phyloP scores from a whole-genome alignment of 139 green algal species.

The Nannochloris sp. region DNA sequence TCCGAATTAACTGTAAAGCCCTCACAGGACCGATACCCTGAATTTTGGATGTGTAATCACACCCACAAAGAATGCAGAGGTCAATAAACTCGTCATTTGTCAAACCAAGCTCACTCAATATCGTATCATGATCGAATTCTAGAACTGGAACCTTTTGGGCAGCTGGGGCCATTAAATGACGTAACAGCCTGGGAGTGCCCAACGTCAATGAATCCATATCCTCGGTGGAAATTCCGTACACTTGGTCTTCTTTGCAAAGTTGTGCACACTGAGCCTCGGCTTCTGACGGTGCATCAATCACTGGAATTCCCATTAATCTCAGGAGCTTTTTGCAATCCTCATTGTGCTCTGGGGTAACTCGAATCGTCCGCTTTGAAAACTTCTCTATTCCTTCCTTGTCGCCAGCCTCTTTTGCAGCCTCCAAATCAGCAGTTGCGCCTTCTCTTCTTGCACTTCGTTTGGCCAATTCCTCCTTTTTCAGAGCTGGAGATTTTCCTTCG shows the following conservation, averaged over 20 bases:
- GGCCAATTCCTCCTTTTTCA: slow-evolving; percentile 85
- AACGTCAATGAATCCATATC: slow-evolving; percentile 99
- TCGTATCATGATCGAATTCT: slow-evolving; percentile 75
- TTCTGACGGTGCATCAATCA: slow-evolving; percentile 79
- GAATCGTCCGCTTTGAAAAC: slow-evolving; percentile 86
- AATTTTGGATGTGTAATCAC: slow-evolving; percentile 90
- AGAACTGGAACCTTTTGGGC: slow-evolving; percentile 57
- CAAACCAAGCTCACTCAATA: slow-evolving; percentile 56
- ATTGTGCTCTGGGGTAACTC: slow-evolving; percentile 81
- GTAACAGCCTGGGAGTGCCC: slow-evolving; percentile 67
- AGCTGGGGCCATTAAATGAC: slow-evolving; percentile 85
- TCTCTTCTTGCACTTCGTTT: slow-evolving; percentile 25
- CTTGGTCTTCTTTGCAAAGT: slow-evolving; percentile 68
- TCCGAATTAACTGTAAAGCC: slow-evolving; percentile 73
- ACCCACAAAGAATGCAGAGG: slow-evolving; percentile 97
- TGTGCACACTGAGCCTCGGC: slow-evolving; percentile 86
- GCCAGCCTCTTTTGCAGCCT: slow-evolving; percentile 65
- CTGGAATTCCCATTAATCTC: slow-evolving; percentile 88
- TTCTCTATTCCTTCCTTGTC: slow-evolving; percentile 86
- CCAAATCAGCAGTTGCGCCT: slow-evolving; percentile 45
- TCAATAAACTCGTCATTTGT: slow-evolving; percentile 89
- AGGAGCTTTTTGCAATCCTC: slow-evolving; percentile 92
- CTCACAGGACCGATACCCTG: slow-evolving; percentile 48
- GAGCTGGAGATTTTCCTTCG: slow-evolving; percentile 87
- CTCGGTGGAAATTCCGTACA: slow-evolving; percentile 88